phyloP scores from a whole-genome alignment of 2,329 filamentous ascomycete genomes.

The Curvularia spicifera region DNA sequence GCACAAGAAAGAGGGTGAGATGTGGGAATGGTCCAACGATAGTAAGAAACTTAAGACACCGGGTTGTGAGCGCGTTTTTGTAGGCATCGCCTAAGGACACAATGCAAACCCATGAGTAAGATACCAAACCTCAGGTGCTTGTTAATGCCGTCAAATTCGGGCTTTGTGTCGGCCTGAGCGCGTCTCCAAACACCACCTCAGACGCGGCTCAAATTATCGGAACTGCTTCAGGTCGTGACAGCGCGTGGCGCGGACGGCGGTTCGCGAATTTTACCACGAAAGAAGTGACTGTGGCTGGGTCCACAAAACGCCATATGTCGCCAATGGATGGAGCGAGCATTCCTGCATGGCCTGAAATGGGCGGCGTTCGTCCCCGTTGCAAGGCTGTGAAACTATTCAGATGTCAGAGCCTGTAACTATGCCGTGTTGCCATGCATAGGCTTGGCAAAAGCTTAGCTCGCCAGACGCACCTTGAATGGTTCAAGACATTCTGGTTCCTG shows the following conservation, averaged over 20 bases:
- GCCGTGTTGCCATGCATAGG: slow-evolving; percentile 26
- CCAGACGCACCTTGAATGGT: not conserved
- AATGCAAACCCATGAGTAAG: not conserved
- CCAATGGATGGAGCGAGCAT: slow-evolving; percentile 15
- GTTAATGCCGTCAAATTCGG: slow-evolving; percentile 18
- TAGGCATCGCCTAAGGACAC: not conserved
- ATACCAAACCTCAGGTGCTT: slow-evolving; percentile 12
- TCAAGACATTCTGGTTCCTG: not conserved
- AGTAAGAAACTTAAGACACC: slow-evolving; percentile 21
- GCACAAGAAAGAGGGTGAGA: slow-evolving; percentile 16
- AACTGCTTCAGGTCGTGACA: not conserved
- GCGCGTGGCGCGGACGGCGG: not conserved
- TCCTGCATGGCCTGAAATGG: not conserved
- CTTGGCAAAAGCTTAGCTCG: slow-evolving; percentile 29
- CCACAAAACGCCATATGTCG: slow-evolving; percentile 26
- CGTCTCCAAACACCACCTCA: slow-evolving; percentile 19
- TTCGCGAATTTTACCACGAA: not conserved
- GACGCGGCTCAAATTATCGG: slow-evolving; percentile 3
- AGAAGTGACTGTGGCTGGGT: not conserved
- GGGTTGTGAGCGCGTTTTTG: not conserved
- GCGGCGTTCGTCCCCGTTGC: slow-evolving; percentile 7
- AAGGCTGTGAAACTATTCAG: slow-evolving; percentile 29
- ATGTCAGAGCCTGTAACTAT: slow-evolving; percentile 9
- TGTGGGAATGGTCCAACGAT: slow-evolving; percentile 7
- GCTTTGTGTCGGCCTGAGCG: not conserved